Evolutionary conservation across 352 stramenopile species (phyloP), one percentile per base, ranked within the genome.

Genomic region (Aphanomyces stellatus): DNA sequence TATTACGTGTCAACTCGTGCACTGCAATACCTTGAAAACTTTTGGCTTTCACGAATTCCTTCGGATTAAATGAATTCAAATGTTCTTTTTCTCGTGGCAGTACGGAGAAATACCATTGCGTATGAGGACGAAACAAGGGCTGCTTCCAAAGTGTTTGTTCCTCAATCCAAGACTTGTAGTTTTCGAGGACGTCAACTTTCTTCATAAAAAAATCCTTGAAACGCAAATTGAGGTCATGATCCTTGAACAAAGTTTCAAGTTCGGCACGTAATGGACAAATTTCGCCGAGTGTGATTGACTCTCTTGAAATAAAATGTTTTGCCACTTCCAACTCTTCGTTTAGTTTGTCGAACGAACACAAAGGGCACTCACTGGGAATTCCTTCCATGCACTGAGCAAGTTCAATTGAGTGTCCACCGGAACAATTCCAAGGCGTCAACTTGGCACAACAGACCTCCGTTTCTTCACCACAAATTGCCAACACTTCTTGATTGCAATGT

Each of bases 311-410:
- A n/a, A n/a, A n/a, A n/a, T n/a, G n/a, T n/a, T n/a, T n/a, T n/a
- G n/a, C n/a, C n/a, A 17, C 17, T 17, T 8, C 53, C 27, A 88
- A 79, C 17, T 69, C 71, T 13, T 22, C 41, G 46, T 72, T 61
- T 27, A 91, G 65, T 7, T 28, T 25, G 4, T 67, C 40, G 1
- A 59, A 71, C 2, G 79, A 88, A 42, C 82, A 91, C 2, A 3
- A 33, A 2, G 82, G 82, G 66, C 80, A 91, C 4, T 81, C 63
- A 0, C 70, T 73, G 4, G 81, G 81, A 53, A 72, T n/a, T 4
- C 82, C 82, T 55, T 71, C 71, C 24, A 73, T 77, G 55, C 82
- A 91, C n/a, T 83, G 34, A 4, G 70, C 46, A 30, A 90, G 49
- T 7, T 62, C 25, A 37, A 79, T 82, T 0, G 53, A 65, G 49